Evolutionary conservation across 176 grass and related monocot genomes (phyloP).

Genomic region (Rhynchospora tenuis): DNA sequence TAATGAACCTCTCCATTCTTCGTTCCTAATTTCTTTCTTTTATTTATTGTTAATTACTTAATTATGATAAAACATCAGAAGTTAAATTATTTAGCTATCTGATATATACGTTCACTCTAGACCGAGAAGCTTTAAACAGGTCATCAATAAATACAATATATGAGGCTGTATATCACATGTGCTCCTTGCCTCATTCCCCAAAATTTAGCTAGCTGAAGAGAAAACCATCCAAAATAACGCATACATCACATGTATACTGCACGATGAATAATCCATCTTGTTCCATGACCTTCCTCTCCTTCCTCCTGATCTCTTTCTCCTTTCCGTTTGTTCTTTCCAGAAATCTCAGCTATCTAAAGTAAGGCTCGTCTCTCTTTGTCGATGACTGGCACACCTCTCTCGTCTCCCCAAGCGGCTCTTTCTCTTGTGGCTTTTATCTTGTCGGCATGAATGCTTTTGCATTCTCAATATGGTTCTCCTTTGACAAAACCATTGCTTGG

Average conservation of each 20-base stretch:
- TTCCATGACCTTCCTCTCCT: neutral
- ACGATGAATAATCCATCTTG: neutral
- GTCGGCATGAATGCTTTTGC: slow-evolving; percentile 47
- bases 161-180: too few relatives aligned
- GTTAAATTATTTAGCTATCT: too few relatives aligned
- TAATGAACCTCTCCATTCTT: too few relatives aligned
- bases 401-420: slow-evolving; percentile 30
- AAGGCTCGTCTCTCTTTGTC: slow-evolving; percentile 18
- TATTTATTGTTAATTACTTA: too few relatives aligned
- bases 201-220: neutral
- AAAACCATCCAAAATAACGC: neutral
- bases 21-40: too few relatives aligned
- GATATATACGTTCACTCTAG: too few relatives aligned
- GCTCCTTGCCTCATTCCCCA: too few relatives aligned
- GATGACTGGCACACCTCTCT: slow-evolving; percentile 21
- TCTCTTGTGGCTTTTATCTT: slow-evolving; percentile 57
- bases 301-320: neutral
- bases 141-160: too few relatives aligned
- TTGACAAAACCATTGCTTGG: slow-evolving; percentile 34
- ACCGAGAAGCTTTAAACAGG: too few relatives aligned
- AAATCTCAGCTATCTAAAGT: neutral
- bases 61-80: too few relatives aligned
- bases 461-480: slow-evolving; percentile 54
- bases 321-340: neutral
- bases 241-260: neutral